Evolutionary conservation across 176 grass and related monocot species (phyloP), one percentile per base, ranked within the genome.

Genomic region (Oryza coarctata): DNA sequence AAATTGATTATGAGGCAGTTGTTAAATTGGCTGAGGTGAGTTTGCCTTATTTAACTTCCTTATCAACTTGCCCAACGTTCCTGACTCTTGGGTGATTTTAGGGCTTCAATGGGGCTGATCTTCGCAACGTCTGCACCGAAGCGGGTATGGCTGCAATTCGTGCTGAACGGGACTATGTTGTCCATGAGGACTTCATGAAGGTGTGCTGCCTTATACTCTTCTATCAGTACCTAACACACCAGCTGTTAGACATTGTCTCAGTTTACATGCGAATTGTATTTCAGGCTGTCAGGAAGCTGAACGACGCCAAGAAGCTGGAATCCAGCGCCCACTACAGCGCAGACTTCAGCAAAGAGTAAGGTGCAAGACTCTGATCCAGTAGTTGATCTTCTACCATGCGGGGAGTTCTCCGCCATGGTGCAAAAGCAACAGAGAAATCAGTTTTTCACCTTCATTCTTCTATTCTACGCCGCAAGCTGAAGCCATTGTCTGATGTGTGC

Each of bases 151-250:
- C 97, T 65, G 97, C 97, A 58, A 99, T 99, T 66, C 97, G 93
- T 68, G 97, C 97, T 68, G 97, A 99, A 71, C 91, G 93, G 14
- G 97, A 96, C 43, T 99, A 99, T 78, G 93, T 99, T 39, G 92
- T 99, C 52, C 97, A 99, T 13, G 97, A 99, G 86, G 97, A 99
- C 73, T 96, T 99, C 63, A 99, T 99, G 97, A 99, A 99, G 97
- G 97, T 99, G 83, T 28, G 2, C 13, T 14, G 3, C 81, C 45
- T 49, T 40, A 30, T 18, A 89, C 78, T 43, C 7, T 67, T 89
- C 57, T 31, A 25, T 63, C 14, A 32, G 47, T 69, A 75, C 63
- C 27, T 23, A 33, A 31, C 28, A 86, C 17, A 47, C 17, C 9
- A 11, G 32, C 29, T 15, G 13, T 63, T 45, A 10, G 3, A 6